phyloP scores from a whole-genome alignment of 2,329 filamentous ascomycete species.

The Fusarium tanahbumbuense region DNA sequence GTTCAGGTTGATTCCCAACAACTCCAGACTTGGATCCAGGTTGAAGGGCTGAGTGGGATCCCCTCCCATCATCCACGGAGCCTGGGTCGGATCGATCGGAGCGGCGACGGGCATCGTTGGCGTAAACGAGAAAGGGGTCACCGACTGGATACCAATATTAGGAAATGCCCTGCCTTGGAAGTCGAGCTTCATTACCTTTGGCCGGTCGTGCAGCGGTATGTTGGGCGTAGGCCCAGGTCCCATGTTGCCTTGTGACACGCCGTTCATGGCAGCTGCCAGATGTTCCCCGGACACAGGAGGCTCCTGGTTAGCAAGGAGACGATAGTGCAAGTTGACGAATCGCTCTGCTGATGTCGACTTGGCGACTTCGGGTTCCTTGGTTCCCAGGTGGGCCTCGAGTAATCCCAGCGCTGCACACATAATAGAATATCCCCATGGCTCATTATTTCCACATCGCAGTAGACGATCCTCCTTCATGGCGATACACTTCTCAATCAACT shows the following conservation, averaged over 20 bases:
- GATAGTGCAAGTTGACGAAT: conserved; percentile 69
- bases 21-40: conserved; percentile 65
- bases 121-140: conserved; percentile 56
- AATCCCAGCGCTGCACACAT: conserved; percentile 71
- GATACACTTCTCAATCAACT: conserved; percentile 71
- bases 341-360: conserved; percentile 70
- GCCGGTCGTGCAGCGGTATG: conserved; percentile 52
- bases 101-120: conserved; percentile 51
- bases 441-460: conserved; percentile 71
- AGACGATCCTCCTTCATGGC: conserved; percentile 71
- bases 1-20: conserved; percentile 65
- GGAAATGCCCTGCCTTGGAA: conserved; percentile 42
- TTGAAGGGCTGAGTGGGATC: conserved; percentile 57
- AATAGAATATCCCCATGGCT: conserved; percentile 73
- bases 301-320: conserved; percentile 66
- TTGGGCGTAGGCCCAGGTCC: conserved; percentile 47
- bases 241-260: conserved; percentile 41
- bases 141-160: conserved; percentile 54
- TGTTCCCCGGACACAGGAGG: conserved; percentile 52
- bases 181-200: conserved; percentile 53
- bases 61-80: conserved; percentile 51
- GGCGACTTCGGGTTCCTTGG: conserved; percentile 66
- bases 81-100: conserved; percentile 51
- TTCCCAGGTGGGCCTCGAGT: conserved; percentile 68
- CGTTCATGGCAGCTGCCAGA: conserved; percentile 41